Base-by-base conservation (phyloP, 441 rosid genomes). In the Gossypium gossypioides region DNA sequence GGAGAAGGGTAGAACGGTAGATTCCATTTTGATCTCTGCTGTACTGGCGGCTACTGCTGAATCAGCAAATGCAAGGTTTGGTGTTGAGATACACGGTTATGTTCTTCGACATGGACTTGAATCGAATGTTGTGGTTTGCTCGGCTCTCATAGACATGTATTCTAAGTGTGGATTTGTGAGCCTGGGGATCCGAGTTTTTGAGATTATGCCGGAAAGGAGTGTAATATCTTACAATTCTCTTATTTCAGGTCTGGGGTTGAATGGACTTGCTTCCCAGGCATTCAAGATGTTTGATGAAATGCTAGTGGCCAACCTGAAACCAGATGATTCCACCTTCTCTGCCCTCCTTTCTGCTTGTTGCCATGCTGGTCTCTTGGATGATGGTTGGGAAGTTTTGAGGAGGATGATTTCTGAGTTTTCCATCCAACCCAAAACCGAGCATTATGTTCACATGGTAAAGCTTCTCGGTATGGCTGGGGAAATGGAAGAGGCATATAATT, bases 301-400 rank as follows among this genome's bases (percentile, higher is more conserved):
- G 76, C 76, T 82, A 69, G 54, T 50, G 73, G 63, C 70, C 42
- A 88, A 89, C 52, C 69, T 87, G 60, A 64, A 79, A 72, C 92
- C 97, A 0, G 97, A 91, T 52, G 84, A 82, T 58, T 80, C 84
- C 63, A 90, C 98, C 72, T 91, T 91, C 78, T 81, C 92, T 46
- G 84, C 90, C 74, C 92, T 94, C 51, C 96, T 94, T 71, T 85
- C 86, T 71, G 81, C 90, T 66, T 94, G 96, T 81, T 91, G 93
- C 72, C 97, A 94, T 74, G 80, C 87, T 3, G 96, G 96, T 76
- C 88, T 88, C 59, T 83, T 88, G 64, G 19, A 78, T 27, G 81
- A 85, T 21, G 98, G 96, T 44, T 73, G 69, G 77, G 83, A 81
- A 75, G 72, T 87, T 46, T 88, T 90, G 78, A 73, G 77, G 78